Evolutionary conservation across 2,329 filamentous ascomycete genomes (phyloP), one percentile per base, ranked within the genome.

Genomic region (Beauveria sp.): DNA sequence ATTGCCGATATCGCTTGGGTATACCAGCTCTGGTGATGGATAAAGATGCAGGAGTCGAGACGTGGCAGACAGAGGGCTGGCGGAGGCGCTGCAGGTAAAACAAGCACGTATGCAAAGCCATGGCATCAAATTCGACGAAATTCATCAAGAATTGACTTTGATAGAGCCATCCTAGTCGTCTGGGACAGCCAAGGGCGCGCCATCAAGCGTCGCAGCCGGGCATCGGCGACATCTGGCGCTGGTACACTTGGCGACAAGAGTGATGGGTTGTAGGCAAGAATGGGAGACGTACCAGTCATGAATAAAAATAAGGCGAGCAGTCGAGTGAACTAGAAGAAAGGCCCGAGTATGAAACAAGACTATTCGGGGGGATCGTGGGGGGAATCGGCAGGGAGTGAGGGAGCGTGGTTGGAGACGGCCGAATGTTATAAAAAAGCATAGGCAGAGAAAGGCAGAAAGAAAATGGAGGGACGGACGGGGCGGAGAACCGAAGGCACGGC

Each of bases 271-370:
- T 56, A 59, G 66, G 65, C 66, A 66, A 67, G 61, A 65, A 69
- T 66, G 63, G 64, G 66, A 62, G 63, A 81, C 79, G 78, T 75
- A 81, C 79, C 76, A 78, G 74, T 79, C 77, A 81, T 80, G 71
- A 77, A 79, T 71, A 68, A 71, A 75, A 69, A 70, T 70, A 70
- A 68, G 67, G 69, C 71, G 75, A 72, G 72, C 71, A 74, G 70
- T 70, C 68, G 56, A 62, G 63, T 55, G 66, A 69, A 18, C 69
- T 58, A 66, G 65, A 63, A 67, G 63, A 64, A 66, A 65, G 64
- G 59, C 4, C 34, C 14, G 26, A 58, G 20, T 37, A 61, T 48
- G 44, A 8, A 50, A n/a, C 50, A 37, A 37, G 26, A 26, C 18
- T 40, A 40, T 24, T 30, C 37, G 41, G 58, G 55, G 22, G 40